Conservation (phyloP, 441 rosid species). For the Erysimum pusillum region DNA sequence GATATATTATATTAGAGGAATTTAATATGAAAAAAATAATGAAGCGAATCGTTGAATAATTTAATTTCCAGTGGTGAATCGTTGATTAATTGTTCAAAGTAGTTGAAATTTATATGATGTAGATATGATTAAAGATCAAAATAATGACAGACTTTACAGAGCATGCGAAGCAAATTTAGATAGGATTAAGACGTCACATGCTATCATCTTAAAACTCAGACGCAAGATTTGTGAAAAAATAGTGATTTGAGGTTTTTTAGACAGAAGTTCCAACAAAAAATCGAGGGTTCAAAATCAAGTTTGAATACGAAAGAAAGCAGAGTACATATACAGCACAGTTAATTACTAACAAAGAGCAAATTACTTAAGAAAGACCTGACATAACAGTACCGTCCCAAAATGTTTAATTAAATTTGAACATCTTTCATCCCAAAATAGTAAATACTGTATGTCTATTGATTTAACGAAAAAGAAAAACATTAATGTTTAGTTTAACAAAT, state of each 20-base stretch:
- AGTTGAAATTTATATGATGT: neutral
- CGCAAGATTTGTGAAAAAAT: neutral
- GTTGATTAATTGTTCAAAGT: neutral
- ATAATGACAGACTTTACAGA: neutral
- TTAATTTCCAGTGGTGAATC: neutral
- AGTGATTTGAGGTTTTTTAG: too few relatives aligned
- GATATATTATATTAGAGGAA: too few relatives aligned
- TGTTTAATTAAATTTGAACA: neutral
- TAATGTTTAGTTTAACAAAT: neutral
- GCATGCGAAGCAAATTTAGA: neutral
- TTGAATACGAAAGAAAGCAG: neutral
- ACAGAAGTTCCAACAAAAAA: too few relatives aligned
- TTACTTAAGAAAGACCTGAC: neutral
- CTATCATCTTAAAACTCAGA: neutral
- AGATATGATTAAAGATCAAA: conserved; percentile 3
- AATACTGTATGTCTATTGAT: neutral
- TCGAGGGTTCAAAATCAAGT: too few relatives aligned
- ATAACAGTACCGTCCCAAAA: neutral
- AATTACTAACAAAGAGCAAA: neutral
- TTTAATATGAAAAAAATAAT: neutral
- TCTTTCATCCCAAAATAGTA: neutral
- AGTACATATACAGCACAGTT: neutral
- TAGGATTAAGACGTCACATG: neutral
- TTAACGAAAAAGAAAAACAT: neutral
- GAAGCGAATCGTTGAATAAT: neutral